Evolutionary conservation across 192 early-diverging fungal genomes (phyloP).

Genomic region (Entomortierella parvispora): DNA sequence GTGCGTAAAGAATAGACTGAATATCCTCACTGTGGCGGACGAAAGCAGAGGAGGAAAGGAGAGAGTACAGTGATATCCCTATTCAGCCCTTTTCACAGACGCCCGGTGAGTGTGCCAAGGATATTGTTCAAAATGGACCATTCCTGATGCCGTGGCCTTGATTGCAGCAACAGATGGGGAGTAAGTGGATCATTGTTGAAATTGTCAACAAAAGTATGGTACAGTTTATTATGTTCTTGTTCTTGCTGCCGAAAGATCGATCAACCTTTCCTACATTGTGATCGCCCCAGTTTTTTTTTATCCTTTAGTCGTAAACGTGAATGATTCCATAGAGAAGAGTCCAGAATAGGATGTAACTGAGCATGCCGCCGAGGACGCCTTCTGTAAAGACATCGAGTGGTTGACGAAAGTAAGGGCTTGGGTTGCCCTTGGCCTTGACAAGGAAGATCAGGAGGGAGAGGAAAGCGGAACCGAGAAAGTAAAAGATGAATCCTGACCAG

Average conservation of each 20-base stretch:
- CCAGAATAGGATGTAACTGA: slow-evolving; percentile 82
- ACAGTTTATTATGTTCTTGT: background rate
- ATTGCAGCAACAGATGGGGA: no score
- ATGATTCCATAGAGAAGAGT: slow-evolving; percentile 83
- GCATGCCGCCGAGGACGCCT: slow-evolving; percentile 64
- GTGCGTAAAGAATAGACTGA: no score
- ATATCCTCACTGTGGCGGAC: no score
- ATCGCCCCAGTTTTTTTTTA: background rate
- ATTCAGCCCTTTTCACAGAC: no score
- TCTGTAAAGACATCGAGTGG: slow-evolving; percentile 64
- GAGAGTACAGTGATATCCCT: slow-evolving; percentile 12
- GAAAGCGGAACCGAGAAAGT: slow-evolving; percentile 71
- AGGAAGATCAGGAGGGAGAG: slow-evolving; percentile 67
- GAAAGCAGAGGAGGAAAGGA: no score
- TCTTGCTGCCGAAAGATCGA: background rate
- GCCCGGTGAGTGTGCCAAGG: no score
- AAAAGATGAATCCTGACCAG: slow-evolving; percentile 87
- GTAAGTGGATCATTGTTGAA: no score
- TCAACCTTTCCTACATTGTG: background rate
- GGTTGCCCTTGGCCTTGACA: slow-evolving; percentile 67
- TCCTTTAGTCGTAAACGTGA: slow-evolving; percentile 76
- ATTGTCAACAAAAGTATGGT: no score
- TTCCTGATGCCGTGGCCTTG: no score
- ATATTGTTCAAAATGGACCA: no score
- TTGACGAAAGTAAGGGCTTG: slow-evolving; percentile 66